phyloP scores from a whole-genome alignment of 768 basidiomycete species.

The Pleurotus sapidus region DNA sequence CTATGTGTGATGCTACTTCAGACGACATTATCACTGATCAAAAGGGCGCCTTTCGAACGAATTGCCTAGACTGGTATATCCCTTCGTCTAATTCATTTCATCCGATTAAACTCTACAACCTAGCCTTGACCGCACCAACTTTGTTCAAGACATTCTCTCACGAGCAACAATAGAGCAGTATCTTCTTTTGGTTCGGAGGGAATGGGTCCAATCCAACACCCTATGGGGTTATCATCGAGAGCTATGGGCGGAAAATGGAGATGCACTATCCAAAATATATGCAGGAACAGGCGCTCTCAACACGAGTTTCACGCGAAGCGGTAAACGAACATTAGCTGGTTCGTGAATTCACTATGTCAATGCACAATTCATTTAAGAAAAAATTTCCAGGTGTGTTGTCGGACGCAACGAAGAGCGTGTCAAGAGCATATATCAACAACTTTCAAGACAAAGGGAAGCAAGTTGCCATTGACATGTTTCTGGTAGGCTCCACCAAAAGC shows the following conservation, averaged over 20 bases:
- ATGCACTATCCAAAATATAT: slow-evolving; percentile 90
- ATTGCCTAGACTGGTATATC: slow-evolving; percentile 89
- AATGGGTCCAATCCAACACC: slow-evolving; percentile 65
- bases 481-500: slow-evolving; percentile 48
- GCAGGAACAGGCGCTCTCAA: slow-evolving; percentile 93
- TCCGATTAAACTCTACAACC: slow-evolving; percentile 9
- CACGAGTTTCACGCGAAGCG: slow-evolving; percentile 92
- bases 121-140: slow-evolving; percentile 96
- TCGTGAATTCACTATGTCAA: slow-evolving; percentile 11
- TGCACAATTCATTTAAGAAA: slow-evolving; percentile 7
- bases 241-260: slow-evolving; percentile 97
- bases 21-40: slow-evolving; percentile 83
- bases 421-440: slow-evolving; percentile 96
- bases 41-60: slow-evolving; percentile 89
- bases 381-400: slow-evolving; percentile 70
- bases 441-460: slow-evolving; percentile 97
- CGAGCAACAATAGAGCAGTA: slow-evolving; percentile 80
- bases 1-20: slow-evolving; percentile 66
- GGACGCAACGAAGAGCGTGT: slow-evolving; percentile 95
- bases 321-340: slow-evolving; percentile 92
- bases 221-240: slow-evolving; percentile 90
- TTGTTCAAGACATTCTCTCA: slow-evolving; percentile 93
- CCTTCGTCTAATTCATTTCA: slow-evolving; percentile 1
- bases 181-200: slow-evolving; percentile 70
- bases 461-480: slow-evolving; percentile 89